Evolutionary conservation across 2,329 filamentous ascomycete genomes (phyloP).

Genomic region (Fusarium temperatum): DNA sequence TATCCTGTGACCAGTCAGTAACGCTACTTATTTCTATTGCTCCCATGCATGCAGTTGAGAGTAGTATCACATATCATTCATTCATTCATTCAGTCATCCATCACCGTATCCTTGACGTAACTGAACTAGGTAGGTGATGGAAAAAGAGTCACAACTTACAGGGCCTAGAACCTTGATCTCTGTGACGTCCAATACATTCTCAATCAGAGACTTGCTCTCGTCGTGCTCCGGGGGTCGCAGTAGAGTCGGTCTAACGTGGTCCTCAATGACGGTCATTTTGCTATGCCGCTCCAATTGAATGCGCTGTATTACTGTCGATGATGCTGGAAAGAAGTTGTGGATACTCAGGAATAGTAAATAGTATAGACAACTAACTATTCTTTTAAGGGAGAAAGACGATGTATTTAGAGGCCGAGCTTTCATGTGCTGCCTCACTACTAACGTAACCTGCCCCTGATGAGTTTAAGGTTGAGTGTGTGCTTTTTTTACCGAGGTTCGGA

Average conservation of each 20-base stretch:
- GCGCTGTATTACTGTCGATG: neutral
- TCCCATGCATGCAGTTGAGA: neutral
- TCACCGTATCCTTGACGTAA: neutral
- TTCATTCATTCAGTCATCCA: neutral
- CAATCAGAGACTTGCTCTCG: conserved; percentile 78
- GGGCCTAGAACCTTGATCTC: conserved; percentile 79
- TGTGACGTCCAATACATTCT: conserved; percentile 88
- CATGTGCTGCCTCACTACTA: conserved; percentile 18
- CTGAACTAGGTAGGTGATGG: too few species aligned
- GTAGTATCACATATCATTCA: neutral
- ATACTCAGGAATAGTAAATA: neutral
- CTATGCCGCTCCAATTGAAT: neutral
- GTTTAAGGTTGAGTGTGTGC: neutral
- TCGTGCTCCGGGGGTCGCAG: conserved; percentile 79
- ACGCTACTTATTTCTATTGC: neutral
- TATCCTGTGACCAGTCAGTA: conserved; percentile 63
- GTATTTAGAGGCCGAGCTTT: conserved; percentile 21
- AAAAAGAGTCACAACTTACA: conserved; percentile 56
- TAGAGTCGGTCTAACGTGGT: conserved; percentile 47
- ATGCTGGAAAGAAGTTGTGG: neutral
- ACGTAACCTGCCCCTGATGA: conserved; percentile 24
- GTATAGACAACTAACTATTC: neutral
- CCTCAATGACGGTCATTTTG: conserved; percentile 37
- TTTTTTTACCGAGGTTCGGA: conserved; percentile 37
- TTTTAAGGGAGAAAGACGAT: neutral